Conservation (phyloP, 2,329 filamentous ascomycete species). For the Parascedosporium putredinis region DNA sequence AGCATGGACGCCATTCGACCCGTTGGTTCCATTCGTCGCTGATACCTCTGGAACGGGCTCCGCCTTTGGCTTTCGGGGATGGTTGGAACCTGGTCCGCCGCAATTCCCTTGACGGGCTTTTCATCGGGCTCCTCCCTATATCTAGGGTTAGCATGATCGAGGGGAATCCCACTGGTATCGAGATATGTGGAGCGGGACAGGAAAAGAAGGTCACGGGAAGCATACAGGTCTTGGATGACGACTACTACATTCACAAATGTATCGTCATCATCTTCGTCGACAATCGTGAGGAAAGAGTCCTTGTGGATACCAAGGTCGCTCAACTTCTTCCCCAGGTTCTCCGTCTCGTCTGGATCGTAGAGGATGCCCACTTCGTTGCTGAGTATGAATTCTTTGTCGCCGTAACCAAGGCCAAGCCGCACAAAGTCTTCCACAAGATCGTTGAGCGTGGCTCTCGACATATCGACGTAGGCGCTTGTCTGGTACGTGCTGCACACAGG, state of each 20-base stretch:
- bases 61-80: slow-evolving; percentile 45
- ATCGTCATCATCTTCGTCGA: slow-evolving; percentile 68
- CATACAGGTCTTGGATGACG: slow-evolving; percentile 53
- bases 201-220: slow-evolving; percentile 9
- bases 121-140: slow-evolving; percentile 34
- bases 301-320: slow-evolving; percentile 64
- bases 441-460: slow-evolving; percentile 61
- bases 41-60: slow-evolving; percentile 20
- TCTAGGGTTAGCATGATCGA: slow-evolving; percentile 22
- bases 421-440: slow-evolving; percentile 72
- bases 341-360: slow-evolving; percentile 81
- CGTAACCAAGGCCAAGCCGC: slow-evolving; percentile 60
- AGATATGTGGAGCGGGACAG: slow-evolving; percentile 7
- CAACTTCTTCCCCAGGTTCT: slow-evolving; percentile 74
- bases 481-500: slow-evolving; percentile 72
- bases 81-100: slow-evolving; percentile 29
- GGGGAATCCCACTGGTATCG: too few species aligned
- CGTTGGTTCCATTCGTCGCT: slow-evolving; percentile 27
- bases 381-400: slow-evolving; percentile 67
- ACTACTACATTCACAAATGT: slow-evolving; percentile 74
- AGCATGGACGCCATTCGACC: slow-evolving; percentile 29
- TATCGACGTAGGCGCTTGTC: slow-evolving; percentile 56
- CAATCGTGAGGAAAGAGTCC: slow-evolving; percentile 70
- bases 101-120: slow-evolving; percentile 43
- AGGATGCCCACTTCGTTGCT: slow-evolving; percentile 66